Evolutionary conservation across 305 asterid genomes (phyloP), one percentile per base, ranked within the genome.

Genomic region (Rubia tinctorum): DNA sequence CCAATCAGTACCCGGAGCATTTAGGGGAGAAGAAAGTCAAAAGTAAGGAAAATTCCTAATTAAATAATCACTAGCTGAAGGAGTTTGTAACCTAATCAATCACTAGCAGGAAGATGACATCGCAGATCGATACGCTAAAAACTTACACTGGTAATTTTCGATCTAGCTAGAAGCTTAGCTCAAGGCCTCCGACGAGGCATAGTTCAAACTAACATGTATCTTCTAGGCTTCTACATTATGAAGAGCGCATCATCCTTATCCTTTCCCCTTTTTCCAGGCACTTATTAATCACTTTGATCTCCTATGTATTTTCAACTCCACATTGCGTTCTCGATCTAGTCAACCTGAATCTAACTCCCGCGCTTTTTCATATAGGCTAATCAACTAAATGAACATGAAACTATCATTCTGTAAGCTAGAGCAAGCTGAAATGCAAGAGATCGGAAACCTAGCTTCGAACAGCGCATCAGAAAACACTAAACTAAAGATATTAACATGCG

Each of bases 401-500:
- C 23, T 1, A 18, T 6, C 10, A 0, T 17, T 17, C 22, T 53
- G 8, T 2, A 51, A 51, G 2, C 59, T 18, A 51, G 59, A 51
- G 59, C 22, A 53, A 53, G 59, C 59, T 1, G 59, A 53, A 18
- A 45, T 23, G 74, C 40, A 47, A 22, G 39, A 69, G 79, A 75
- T 75, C 79, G 75, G 74, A 2, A 61, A 45, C 44, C 27, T 47
- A 69, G 71, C 37, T 22, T 40, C 44, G 62, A 13, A 8, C 9
- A 14, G 40, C 45, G 23, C 40, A 30, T 9, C 74, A 17, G 23
- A 30, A 71, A 30, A 40, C 14, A 37, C 68, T 8, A 18, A 59
- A 47, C n/a, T 22, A 61, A 75, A 25, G 70, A 68, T 60, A 75
- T 75, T 74, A 69, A 10, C 27, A 61, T 0, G 45, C 23, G 62